Conservation (phyloP, 306 rosid genomes). For the Canavalia ensiformis region DNA sequence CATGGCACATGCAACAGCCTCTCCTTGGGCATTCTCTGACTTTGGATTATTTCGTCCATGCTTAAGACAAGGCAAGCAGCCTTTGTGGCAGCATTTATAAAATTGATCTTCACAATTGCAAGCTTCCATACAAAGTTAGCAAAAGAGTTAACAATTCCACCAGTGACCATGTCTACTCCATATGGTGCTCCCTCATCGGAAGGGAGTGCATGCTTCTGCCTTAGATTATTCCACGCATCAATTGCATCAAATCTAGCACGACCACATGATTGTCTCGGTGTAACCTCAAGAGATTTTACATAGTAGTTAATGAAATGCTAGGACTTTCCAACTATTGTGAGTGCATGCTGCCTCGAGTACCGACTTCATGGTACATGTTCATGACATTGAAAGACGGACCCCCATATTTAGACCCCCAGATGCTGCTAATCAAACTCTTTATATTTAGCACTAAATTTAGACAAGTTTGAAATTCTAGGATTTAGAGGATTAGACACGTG, state of each 20-base stretch:
- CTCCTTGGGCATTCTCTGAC: slow-evolving; percentile 99
- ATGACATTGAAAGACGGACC: no score
- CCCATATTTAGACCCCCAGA: no score
- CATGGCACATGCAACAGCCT: slow-evolving; percentile 98
- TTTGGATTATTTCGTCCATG: slow-evolving; percentile 94
- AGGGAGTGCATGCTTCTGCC: slow-evolving; percentile 95
- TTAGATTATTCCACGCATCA: slow-evolving; percentile 91
- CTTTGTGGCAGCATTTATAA: slow-evolving; percentile 97
- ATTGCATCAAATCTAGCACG: slow-evolving; percentile 99
- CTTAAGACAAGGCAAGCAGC: slow-evolving; percentile 96
- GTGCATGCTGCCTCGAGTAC: slow-evolving; percentile 90
- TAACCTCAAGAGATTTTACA: slow-evolving; percentile 98
- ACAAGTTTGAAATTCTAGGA: no score
- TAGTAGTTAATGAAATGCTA: slow-evolving; percentile 93
- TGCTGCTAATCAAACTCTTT: no score
- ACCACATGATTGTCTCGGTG: slow-evolving; percentile 96
- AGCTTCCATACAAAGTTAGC: slow-evolving; percentile 99
- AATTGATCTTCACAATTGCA: slow-evolving; percentile 95
- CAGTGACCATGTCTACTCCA: slow-evolving; percentile 94
- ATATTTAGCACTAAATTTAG: no score
- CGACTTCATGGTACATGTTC: slow-evolving; percentile 55
- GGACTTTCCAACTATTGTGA: slow-evolving; percentile 90
- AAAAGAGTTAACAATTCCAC: slow-evolving; percentile 93
- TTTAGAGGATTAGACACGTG: no score
- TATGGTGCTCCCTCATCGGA: slow-evolving; percentile 92